These are phyloP conservation scores for Fragaria iinumae DNA, from an alignment of 306 rosid species.

Conservation along the genomic window DNA sequence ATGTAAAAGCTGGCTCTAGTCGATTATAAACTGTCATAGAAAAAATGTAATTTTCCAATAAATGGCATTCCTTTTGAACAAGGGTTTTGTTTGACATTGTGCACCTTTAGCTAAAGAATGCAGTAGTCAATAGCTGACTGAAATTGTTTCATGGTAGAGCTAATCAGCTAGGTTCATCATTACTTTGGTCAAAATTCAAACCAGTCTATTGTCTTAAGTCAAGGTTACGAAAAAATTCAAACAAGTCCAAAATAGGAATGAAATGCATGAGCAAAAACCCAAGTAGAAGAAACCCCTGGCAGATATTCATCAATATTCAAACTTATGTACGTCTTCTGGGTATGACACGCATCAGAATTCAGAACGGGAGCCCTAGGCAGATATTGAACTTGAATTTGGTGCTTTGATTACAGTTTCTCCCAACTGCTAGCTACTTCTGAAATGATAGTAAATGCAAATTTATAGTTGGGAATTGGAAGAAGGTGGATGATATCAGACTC, in stretches of 20 bases:
- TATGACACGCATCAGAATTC: constrained; percentile 14
- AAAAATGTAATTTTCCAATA: constrained; percentile 57
- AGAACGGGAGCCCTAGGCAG: background rate
- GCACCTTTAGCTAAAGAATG: background rate
- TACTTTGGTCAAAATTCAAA: background rate
- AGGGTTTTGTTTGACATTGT: constrained; percentile 27
- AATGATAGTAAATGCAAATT: constrained; percentile 36
- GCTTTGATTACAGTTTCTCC: constrained; percentile 23
- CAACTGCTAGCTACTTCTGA: constrained; percentile 38
- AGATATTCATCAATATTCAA: background rate
- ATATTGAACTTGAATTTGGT: background rate
- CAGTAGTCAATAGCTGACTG: background rate
- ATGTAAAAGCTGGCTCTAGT: constrained; percentile 66
- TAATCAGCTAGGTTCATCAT: background rate
- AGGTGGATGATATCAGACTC: constrained; percentile 20
- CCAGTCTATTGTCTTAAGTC: background rate
- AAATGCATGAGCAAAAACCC: background rate
- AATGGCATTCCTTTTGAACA: constrained; percentile 42
- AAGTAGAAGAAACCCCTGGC: too few relatives aligned
- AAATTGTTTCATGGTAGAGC: background rate
- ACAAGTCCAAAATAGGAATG: background rate
- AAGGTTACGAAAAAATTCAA: background rate
- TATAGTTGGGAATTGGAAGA: constrained; percentile 26
- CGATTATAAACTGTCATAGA: constrained; percentile 44
- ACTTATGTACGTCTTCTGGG: background rate